Base-by-base conservation (phyloP, 805 yeast species). In the Cyberlindnera mrakii region DNA sequence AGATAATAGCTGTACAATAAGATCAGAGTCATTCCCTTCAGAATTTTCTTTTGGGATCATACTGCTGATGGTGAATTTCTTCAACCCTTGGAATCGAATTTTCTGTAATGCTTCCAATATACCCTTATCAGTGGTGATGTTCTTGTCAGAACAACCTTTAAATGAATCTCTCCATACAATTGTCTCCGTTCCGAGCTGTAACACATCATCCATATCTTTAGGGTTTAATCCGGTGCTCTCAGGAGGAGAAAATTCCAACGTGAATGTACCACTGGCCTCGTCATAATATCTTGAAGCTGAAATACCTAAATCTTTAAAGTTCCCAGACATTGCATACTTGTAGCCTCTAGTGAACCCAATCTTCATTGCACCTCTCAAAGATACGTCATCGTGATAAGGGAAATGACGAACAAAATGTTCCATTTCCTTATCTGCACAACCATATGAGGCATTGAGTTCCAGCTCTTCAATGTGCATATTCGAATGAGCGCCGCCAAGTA, bases 391-490 rank as follows among this genome's bases (percentile, higher is more conserved):
- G 13, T 42, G 35, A 7, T 44, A 41, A 3, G 50, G 36, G 18
- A 27, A 38, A 41, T 53, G 57, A 17, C 57, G 46, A 17, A 53
- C 17, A 14, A 35, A 41, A 42, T 53, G 49, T 29, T 53, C 57
- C 17, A 48, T 35, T 23, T 40, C 40, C 32, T 53, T 44, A 38
- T 54, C 59, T 3, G 35, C n/a, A 18, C 30, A 29, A 14, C 58
- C 58, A 49, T 51, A 53, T 10, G 43, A 42, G 6, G 54, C 57
- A 39, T 50, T 54, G 17, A 54, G 14, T 34, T 53, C 57, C 10
- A 54, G 33, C n/a, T 41, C 37, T 15, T 13, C 29, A 6, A 33
- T 31, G 14, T 17, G n/a, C 5, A 25, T 27, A 18, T 39, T 33
- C 10, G 10, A 14, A 10, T 16, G n/a, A 13, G 19, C 10, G 4